Base-by-base conservation (phyloP, 2,329 filamentous ascomycete genomes). In the Xylaria sp. region DNA sequence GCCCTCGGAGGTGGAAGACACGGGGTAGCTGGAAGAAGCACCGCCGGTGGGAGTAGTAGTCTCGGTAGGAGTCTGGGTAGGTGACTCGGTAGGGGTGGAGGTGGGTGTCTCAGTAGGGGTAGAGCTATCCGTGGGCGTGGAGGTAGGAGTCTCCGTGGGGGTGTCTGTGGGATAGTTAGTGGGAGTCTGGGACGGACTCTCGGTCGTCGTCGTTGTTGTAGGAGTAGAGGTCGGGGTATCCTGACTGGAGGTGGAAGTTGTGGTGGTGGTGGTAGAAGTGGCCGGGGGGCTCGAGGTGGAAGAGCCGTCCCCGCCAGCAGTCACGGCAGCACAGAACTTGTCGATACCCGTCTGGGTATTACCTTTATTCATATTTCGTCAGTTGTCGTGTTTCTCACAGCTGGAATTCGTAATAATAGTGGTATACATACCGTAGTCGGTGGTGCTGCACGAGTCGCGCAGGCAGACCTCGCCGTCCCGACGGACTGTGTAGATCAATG, bases 391-490 rank as follows among this genome's bases (percentile, higher is more conserved):
- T 2, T 39, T 20, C 8, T 39, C 18, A 18, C 18, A 36, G n/a
- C 18, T 28, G 10, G 1, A 25, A 15, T 28, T 46, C 1, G 9
- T 57, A 20, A 31, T 18, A 8, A 2, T 36, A 8, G 49, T 7
- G 51, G 28, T 41, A 20, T 31, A 71, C 76, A 56, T 75, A 78
- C 76, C 76, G 54, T 78, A 78, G 64, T 77, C 76, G 43, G 64
- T 23, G n/a, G 52, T 60, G 61, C 71, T 73, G 69, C 76, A 78
- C 13, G 69, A 73, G 28, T 71, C 62, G 25, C 75, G 74, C 62
- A 78, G 68, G 66, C 76, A 78, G 43, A 73, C 71, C 71, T 77
- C 74, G 36, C 75, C 75, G 66, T 78, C 75, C 2, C 74, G 68
- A 63, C 75, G 75, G 57, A 78, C 69, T 10, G 75, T 76, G 70